phyloP scores from a whole-genome alignment of 2,329 filamentous ascomycete genomes.

The Exophiala lecanii-corni region DNA sequence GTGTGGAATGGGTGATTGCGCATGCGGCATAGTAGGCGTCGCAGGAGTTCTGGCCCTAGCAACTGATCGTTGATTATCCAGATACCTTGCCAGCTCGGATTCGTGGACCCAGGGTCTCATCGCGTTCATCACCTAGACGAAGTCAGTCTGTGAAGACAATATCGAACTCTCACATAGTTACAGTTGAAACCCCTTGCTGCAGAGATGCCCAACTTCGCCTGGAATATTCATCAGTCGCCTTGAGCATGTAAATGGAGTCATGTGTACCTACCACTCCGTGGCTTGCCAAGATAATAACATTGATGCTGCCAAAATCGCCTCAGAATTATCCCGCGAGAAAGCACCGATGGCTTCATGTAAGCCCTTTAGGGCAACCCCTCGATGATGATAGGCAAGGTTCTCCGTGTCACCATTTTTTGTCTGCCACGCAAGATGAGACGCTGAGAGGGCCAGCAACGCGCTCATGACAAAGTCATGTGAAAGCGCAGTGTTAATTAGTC shows the following conservation, averaged over 20 bases:
- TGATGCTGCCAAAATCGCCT: constrained; percentile 86
- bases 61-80: constrained; percentile 39
- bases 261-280: constrained; percentile 74
- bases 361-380: constrained; percentile 77
- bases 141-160: too few species aligned
- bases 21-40: constrained; percentile 30
- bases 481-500: constrained; percentile 76
- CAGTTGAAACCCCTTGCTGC: constrained; percentile 85
- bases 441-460: constrained; percentile 86
- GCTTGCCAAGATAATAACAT: constrained; percentile 93
- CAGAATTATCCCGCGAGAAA: constrained; percentile 81
- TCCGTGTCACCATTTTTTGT: constrained; percentile 80
- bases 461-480: constrained; percentile 89
- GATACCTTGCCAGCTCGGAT: constrained; percentile 55
- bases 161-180: too few species aligned
- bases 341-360: constrained; percentile 79
- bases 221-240: constrained; percentile 33
- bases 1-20: constrained; percentile 27
- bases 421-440: constrained; percentile 85
- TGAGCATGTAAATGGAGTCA: constrained; percentile 13
- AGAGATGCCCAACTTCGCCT: constrained; percentile 91
- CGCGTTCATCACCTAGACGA: constrained; percentile 74
- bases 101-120: constrained; percentile 92
- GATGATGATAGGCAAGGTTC: constrained; percentile 85
- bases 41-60: constrained; percentile 33